Conservation (phyloP, 306 rosid species). For the Medicago truncatula region MtrunA17r5.0-ANR NC_053045.1:188501-189000, state of each 20-base stretch:
- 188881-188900: not conserved
- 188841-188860: not conserved
- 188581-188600: conserved; percentile 64
- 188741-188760: not conserved
- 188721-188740: not conserved
- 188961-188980: conserved; percentile 55
- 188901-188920: conserved; percentile 54
- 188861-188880: not conserved
- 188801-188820: conserved; percentile 1
- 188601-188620: conserved; percentile 73
- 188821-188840: not conserved
- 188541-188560: not conserved
- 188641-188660: conserved; percentile 70
- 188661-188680: conserved; percentile 43
- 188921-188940: conserved; percentile 43
- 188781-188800: conserved; percentile 10
- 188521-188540: too few relatives aligned
- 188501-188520: too few relatives aligned
- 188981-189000: conserved; percentile 49
- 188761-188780: not conserved
- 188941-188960: conserved; percentile 61
- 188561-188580: conserved; percentile 68
- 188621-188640: conserved; percentile 60
- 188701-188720: not conserved
- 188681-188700: not conserved